These are phyloP conservation scores for Geosiphon pyriformis DNA, from an alignment of 192 early-diverging fungal species.

Conservation along the genomic window DNA sequence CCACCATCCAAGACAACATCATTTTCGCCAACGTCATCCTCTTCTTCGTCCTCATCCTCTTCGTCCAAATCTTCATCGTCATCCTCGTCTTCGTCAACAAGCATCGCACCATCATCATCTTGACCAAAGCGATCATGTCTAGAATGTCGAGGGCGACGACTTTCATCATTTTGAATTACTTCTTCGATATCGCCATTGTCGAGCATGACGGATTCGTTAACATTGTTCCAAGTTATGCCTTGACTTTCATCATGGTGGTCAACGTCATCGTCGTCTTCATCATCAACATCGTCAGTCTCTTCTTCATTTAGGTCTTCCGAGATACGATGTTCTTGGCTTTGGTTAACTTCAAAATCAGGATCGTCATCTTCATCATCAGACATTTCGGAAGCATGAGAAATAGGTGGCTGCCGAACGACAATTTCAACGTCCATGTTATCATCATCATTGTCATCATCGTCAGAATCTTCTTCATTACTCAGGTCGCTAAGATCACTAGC, in stretches of 20 bases:
- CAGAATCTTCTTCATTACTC: slow-evolving; percentile 39
- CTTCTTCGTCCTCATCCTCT: slow-evolving; percentile 44
- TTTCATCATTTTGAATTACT: slow-evolving; percentile 48
- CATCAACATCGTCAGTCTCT: slow-evolving; percentile 40
- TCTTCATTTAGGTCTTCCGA: slow-evolving; percentile 48
- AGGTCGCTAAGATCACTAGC: slow-evolving; percentile 57
- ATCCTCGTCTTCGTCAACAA: slow-evolving; percentile 50
- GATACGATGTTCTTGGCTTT: slow-evolving; percentile 37
- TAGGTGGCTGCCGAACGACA: slow-evolving; percentile 40
- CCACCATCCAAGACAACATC: slow-evolving; percentile 48
- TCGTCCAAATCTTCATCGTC: slow-evolving; percentile 52
- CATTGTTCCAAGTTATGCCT: slow-evolving; percentile 49
- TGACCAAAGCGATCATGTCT: slow-evolving; percentile 36
- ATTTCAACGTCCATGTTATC: slow-evolving; percentile 55
- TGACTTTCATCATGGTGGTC: slow-evolving; percentile 46
- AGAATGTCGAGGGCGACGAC: slow-evolving; percentile 40
- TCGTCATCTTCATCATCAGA: slow-evolving; percentile 46
- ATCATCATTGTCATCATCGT: slow-evolving; percentile 46
- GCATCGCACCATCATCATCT: slow-evolving; percentile 43
- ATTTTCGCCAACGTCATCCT: slow-evolving; percentile 39
- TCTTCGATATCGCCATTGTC: slow-evolving; percentile 39
- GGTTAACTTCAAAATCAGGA: slow-evolving; percentile 15
- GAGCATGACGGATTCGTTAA: slow-evolving; percentile 42
- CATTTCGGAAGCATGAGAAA: slow-evolving; percentile 37
- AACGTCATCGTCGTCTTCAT: slow-evolving; percentile 41